These are phyloP conservation scores for Sapria himalayana DNA, from an alignment of 345 rosid genomes.

Conservation along the genomic window DNA sequence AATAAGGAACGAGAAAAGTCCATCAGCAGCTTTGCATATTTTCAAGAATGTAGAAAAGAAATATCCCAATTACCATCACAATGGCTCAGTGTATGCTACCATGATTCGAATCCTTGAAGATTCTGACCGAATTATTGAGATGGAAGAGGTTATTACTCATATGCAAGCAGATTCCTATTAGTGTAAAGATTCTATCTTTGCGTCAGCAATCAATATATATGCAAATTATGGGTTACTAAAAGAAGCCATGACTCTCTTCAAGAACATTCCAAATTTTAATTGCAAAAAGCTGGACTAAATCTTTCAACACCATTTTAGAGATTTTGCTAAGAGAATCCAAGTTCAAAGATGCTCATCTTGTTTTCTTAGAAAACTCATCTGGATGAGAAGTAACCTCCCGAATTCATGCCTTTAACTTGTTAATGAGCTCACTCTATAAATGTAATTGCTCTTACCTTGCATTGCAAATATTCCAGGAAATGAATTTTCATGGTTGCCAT, in stretches of 20 bases:
- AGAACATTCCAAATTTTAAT: conserved; percentile 38
- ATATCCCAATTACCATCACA: conserved; percentile 51
- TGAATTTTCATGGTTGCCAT: conserved; percentile 65
- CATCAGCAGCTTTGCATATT: conserved; percentile 38
- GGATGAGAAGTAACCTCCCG: conserved; percentile 80
- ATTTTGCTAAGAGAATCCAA: conserved; percentile 43
- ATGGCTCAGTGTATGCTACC: conserved; percentile 60
- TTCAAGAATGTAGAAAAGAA: conserved; percentile 38
- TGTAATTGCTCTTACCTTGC: conserved; percentile 43
- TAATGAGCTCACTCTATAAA: conserved; percentile 49
- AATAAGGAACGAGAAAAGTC: conserved; percentile 43
- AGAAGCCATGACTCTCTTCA: conserved; percentile 46
- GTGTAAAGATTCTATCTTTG: conserved; percentile 52
- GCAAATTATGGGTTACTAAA: conserved; percentile 32
- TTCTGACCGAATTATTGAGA: conserved; percentile 31
- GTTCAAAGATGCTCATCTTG: conserved; percentile 31
- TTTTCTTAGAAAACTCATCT: conserved; percentile 38
- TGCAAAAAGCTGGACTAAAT: conserved; percentile 57
- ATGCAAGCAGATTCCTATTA: conserved; percentile 70
- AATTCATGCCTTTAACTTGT: conserved; percentile 38
- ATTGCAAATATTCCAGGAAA: conserved; percentile 56
- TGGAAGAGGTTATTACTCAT: conserved; percentile 37
- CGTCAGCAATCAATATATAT: conserved; percentile 32
- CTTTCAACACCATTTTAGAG: conserved; percentile 47
- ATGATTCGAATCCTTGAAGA: conserved; percentile 58